Percentiles rank a stretch among this genome's conserved stretches.
phyloP scores from a whole-genome alignment of 2,329 filamentous ascomycete genomes.

The Trichoderma afroharzianum region DNA sequence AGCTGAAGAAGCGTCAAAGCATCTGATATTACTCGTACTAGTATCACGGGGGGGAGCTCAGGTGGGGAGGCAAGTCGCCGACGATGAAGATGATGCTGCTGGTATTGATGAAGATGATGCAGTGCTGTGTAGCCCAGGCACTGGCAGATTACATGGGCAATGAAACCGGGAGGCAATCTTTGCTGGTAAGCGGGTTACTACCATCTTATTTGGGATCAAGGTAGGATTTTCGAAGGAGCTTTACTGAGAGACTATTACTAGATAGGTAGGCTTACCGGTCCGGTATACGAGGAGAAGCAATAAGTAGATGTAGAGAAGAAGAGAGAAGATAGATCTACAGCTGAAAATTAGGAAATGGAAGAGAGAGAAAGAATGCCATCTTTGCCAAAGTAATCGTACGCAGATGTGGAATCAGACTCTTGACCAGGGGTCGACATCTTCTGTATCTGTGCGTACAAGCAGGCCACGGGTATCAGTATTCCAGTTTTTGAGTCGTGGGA shows the following conservation, averaged over 20 bases:
- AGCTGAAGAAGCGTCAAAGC: conserved; percentile 10
- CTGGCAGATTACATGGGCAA: background rate
- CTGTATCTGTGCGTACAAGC: background rate
- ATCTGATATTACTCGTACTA: background rate
- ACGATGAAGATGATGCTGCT: background rate
- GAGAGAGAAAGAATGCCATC: background rate
- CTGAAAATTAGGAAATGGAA: background rate
- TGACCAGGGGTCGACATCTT: background rate
- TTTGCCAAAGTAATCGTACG: background rate
- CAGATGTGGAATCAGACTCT: background rate
- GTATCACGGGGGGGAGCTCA: background rate
- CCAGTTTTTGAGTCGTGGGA: background rate
- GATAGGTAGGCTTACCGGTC: background rate
- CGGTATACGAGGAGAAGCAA: background rate
- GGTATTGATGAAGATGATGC: background rate
- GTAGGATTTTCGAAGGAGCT: background rate
- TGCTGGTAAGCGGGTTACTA: background rate
- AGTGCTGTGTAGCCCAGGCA: background rate
- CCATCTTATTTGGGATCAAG: background rate
- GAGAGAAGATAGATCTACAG: background rate
- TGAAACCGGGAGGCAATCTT: background rate
- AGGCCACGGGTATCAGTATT: background rate
- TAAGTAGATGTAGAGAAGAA: background rate
- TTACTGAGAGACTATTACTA: background rate
- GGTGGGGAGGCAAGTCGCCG: background rate